Evolutionary conservation across 2,329 filamentous ascomycete genomes (phyloP).

Genomic region (Achaetomium macrosporum): DNA sequence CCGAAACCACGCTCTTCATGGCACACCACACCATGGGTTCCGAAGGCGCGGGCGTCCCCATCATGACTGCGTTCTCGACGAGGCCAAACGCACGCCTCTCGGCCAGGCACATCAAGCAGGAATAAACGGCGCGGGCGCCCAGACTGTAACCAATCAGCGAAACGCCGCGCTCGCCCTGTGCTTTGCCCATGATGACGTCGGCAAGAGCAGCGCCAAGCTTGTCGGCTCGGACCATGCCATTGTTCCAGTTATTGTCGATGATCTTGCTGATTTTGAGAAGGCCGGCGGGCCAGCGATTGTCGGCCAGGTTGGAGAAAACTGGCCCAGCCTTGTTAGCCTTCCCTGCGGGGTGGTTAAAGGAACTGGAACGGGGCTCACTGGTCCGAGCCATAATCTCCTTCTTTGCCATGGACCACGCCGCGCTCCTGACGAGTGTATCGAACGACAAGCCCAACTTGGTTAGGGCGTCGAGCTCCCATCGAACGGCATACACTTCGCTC

Average conservation of each 20-base stretch:
- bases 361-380: conserved; percentile 35
- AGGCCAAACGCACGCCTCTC: conserved; percentile 79
- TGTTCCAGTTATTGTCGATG: conserved; percentile 75
- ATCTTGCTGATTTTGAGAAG: conserved; percentile 65
- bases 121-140: conserved; percentile 76
- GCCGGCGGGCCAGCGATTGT: conserved; percentile 55
- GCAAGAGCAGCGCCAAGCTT: conserved; percentile 68
- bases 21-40: conserved; percentile 67
- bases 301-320: conserved; percentile 53
- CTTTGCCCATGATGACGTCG: conserved; percentile 73
- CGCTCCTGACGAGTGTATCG: conserved; percentile 68
- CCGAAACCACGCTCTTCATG: conserved; percentile 71
- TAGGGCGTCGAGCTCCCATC: conserved; percentile 76
- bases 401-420: conserved; percentile 69
- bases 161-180: conserved; percentile 75
- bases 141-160: conserved; percentile 78
- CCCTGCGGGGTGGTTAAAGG: conserved; percentile 1
- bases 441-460: conserved; percentile 73
- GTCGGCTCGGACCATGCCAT: conserved; percentile 69
- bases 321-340: conserved; percentile 20
- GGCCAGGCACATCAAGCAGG: conserved; percentile 72
- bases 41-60: conserved; percentile 75
- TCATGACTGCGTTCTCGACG: conserved; percentile 77
- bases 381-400: conserved; percentile 42
- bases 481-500: conserved; percentile 74